Base-by-base conservation (phyloP, 768 basidiomycete genomes). In the Auriculariales sp. region DNA sequence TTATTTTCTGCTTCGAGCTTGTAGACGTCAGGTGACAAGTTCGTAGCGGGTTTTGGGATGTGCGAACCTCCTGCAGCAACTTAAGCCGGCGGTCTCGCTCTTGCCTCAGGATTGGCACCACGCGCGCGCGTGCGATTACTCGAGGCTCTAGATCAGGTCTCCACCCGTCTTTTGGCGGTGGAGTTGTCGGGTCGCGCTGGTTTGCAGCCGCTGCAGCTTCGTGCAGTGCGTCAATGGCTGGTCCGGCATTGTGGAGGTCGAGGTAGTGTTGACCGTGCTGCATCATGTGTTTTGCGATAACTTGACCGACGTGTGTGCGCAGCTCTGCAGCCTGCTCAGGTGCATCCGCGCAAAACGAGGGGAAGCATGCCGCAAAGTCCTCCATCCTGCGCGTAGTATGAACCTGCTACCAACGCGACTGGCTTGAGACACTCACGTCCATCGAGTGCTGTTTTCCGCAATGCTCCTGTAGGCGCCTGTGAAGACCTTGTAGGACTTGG, bases 191-290 rank as follows among this genome's bases (percentile, higher is more conserved):
- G 11, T 62, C 55, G 48, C 79, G 76, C 22, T 72, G 58, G 60
- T 79, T 54, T 0, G 83, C 85, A 28, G 84, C 83, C 10, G 69
- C 75, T 1, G 88, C 77, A 12, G 84, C 73, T 10, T 70, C 69
- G 53, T 88, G 83, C 11, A 89, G 68, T 3, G 69, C 70, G 59
- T 89, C 84, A 28, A 88, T 73, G 54, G 76, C 81, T 39, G 80
- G 77, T 54, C 76, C 75, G 1, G 83, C 77, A 47, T 75, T 69
- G 57, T 82, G 80, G 49, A 81, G 73, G 27, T 69, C 74, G 60
- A 86, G 80, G n/a, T 88, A 54, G 31, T 77, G 73, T 47, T 86
- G 80, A 33, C 81, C 71, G 53, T 79, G 75, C 31, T 74, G 72
- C 4, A 25, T 25, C 4, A 44, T 44, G 17, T 44, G 39, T 19